Conservation (phyloP, 2,329 filamentous ascomycete genomes). For the Myotisia sp. region DNA sequence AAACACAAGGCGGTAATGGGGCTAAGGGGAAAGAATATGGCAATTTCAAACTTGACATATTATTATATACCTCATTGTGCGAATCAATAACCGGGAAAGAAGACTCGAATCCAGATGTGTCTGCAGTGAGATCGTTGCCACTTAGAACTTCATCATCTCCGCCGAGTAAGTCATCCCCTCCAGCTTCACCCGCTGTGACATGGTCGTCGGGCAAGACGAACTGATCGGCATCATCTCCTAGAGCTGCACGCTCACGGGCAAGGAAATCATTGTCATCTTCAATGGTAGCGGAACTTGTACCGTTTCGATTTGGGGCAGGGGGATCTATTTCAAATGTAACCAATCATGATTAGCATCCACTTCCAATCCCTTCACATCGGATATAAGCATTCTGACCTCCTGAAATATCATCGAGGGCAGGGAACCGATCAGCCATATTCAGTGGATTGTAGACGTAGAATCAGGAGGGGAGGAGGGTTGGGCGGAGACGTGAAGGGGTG, state of each 20-base stretch:
- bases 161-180: slow-evolving; percentile 57
- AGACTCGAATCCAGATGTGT: slow-evolving; percentile 59
- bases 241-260: slow-evolving; percentile 71
- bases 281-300: slow-evolving; percentile 6
- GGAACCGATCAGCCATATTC: slow-evolving; percentile 62
- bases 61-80: slow-evolving; percentile 49
- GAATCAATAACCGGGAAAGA: slow-evolving; percentile 77
- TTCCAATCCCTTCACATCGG: too few relatives aligned
- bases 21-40: too few relatives aligned
- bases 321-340: too few relatives aligned
- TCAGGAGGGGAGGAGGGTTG: slow-evolving; percentile 8
- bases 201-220: slow-evolving; percentile 65
- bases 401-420: slow-evolving; percentile 61
- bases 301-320: slow-evolving; percentile 16
- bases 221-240: slow-evolving; percentile 86
- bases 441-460: slow-evolving; percentile 6
- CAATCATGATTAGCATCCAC: too few relatives aligned
- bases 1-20: neutral
- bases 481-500: slow-evolving; percentile 5
- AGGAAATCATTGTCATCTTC: slow-evolving; percentile 67
- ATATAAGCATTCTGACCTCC: slow-evolving; percentile 1
- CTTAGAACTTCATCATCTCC: slow-evolving; percentile 32
- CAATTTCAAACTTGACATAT: too few relatives aligned
- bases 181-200: slow-evolving; percentile 46
- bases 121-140: slow-evolving; percentile 21